Evolutionary conservation across 2,329 filamentous ascomycete species (phyloP), one percentile per base, ranked within the genome.

Genomic region (Chaetomium sp.): DNA sequence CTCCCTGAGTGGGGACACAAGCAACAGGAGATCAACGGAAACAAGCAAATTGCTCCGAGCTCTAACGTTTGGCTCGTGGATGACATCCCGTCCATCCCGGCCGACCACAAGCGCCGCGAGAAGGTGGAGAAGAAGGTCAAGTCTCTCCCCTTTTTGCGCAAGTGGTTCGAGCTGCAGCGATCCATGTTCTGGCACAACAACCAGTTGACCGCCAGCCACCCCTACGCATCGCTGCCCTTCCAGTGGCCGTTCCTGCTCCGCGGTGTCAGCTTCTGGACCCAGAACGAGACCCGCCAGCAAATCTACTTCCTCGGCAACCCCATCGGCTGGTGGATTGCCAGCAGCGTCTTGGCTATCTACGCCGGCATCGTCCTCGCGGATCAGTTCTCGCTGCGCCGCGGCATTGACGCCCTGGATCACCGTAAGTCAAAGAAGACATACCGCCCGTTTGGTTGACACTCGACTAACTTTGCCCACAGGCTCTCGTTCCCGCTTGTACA

Each of bases 181-280:
- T 92, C 93, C 72, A 99, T 99, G 93, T 99, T 99, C 85, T 94
- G 91, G 85, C 95, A 99, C 84, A 99, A 99, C 85, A 98, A 93
- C 78, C 94, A 96, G 73, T 82, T 99, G 75, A 99, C 95, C 53
- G 96, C 93, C 81, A 96, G 92, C 75, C 95, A 99, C 77, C 95
- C 95, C 1, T 99, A 99, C 77, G 87, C 95, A 50, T 97, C 92
- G 72, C 90, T 93, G 76, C 95, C 95, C 7, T 95, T 96, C 80
- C 92, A 96, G 75, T 99, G 95, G 95, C 95, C 95, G 1, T 98
- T 99, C 86, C 84, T 99, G 75, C 87, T 99, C 64, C 90, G 95
- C 33, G 95, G 95, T 79, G 94, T 99, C 72, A 97, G 93, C 79
- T 99, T 99, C 88, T 99, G 95, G 95, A 99, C 95, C 9, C 91